These are phyloP conservation scores for Cardiospermum halicacabum DNA, from an alignment of 345 rosid genomes.

Conservation along the genomic window DNA sequence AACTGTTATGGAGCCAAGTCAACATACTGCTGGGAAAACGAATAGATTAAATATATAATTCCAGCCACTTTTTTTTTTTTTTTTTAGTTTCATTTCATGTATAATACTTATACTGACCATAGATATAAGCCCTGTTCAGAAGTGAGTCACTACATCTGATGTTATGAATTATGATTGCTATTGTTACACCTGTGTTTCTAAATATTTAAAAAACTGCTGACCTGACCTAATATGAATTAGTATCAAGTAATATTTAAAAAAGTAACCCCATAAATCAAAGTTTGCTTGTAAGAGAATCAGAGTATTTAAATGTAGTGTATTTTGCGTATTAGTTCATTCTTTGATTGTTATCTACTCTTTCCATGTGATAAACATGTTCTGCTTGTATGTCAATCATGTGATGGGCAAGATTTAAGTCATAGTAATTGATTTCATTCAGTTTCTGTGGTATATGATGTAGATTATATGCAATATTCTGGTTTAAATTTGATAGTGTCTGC, in stretches of 20 bases:
- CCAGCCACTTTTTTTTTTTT: background rate
- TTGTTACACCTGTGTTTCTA: background rate
- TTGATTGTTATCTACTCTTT: background rate
- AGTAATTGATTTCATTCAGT: background rate
- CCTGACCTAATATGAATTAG: background rate
- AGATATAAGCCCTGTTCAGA: background rate
- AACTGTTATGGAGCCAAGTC: background rate
- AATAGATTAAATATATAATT: background rate
- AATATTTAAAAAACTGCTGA: background rate
- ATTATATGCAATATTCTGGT: background rate
- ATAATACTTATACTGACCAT: background rate
- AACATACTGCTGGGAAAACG: slow-evolving; percentile 2
- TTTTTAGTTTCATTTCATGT: background rate
- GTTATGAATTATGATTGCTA: no score
- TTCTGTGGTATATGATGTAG: background rate
- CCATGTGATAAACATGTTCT: background rate
- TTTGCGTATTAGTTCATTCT: background rate
- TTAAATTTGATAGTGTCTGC: background rate
- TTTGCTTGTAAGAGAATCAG: background rate
- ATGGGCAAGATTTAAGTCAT: background rate
- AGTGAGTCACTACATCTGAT: background rate
- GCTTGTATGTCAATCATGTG: background rate
- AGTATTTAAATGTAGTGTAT: background rate
- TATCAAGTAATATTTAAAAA: background rate
- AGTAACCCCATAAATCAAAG: background rate